Percentiles rank a stretch among this genome's conserved stretches.
Conservation (phyloP, 1,139 yeast species). For the Oligophagozyma castellii region DNA sequence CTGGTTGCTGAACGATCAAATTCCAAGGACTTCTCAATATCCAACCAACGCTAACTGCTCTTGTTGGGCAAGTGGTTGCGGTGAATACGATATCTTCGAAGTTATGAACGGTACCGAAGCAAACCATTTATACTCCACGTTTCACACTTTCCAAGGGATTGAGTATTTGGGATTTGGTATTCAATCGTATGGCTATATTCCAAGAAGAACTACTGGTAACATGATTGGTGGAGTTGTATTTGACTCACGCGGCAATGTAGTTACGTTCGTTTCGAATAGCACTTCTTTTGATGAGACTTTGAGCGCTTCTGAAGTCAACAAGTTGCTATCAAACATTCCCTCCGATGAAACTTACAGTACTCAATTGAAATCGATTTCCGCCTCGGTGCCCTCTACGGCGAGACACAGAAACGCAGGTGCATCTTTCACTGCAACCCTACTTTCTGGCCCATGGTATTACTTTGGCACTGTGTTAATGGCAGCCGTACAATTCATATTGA, state of each 20-base stretch:
- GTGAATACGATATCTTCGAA: conserved; percentile 74
- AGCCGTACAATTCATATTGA: conserved; percentile 8
- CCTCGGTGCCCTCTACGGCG: conserved; percentile 18
- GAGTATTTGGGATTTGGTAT: conserved; percentile 46
- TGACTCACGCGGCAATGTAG: conserved; percentile 43
- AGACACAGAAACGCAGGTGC: conserved; percentile 12
- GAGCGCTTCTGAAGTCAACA: conserved; percentile 15
- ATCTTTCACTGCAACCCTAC: conserved; percentile 2
- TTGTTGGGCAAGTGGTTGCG: conserved; percentile 69
- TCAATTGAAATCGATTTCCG: conserved; percentile 15
- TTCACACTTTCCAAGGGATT: conserved; percentile 65
- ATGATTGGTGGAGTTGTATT: conserved; percentile 65
- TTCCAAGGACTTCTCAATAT: conserved; percentile 71
- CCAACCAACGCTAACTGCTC: conserved; percentile 49
- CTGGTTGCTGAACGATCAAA: conserved; percentile 60
- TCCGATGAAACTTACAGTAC: conserved; percentile 13
- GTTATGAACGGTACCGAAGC: conserved; percentile 41
- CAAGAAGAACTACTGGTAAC: conserved; percentile 34
- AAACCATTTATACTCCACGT: conserved; percentile 43
- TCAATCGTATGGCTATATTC: conserved; percentile 41
- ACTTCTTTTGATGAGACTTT: conserved; percentile 33
- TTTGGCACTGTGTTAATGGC: conserved; percentile 11
- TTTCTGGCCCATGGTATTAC: conserved; percentile 15
- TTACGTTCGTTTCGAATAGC: conserved; percentile 47
- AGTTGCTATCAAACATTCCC: conserved; percentile 11